A percentile compares a stretch with the other conserved stretches of the same genome.
Evolutionary conservation across 1,284 basidiomycete species (phyloP).

Genomic region (Ganoderma lucidum): DNA sequence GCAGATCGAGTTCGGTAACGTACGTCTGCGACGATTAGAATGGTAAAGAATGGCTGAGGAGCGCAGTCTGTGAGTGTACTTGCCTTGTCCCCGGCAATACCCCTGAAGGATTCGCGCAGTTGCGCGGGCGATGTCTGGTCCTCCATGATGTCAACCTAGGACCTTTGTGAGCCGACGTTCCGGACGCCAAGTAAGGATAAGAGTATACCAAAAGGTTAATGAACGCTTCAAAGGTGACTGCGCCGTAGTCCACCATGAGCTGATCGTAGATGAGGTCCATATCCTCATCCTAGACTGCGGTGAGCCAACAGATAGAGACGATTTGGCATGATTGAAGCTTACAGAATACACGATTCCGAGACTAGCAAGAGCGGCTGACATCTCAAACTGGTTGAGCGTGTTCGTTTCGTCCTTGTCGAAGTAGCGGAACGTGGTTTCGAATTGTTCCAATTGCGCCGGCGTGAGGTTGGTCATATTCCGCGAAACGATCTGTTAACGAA

Average conservation of each 20-base stretch:
- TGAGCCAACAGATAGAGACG: conserved; percentile 4
- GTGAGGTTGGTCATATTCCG: conserved; percentile 92
- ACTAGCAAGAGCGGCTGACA: conserved; percentile 93
- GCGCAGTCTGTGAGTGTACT: conserved; percentile 17
- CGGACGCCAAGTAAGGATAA: not conserved
- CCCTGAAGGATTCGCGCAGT: conserved; percentile 92
- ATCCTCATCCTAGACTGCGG: conserved; percentile 75
- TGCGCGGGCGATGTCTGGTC: conserved; percentile 95
- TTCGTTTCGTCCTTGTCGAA: conserved; percentile 96
- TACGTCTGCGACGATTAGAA: conserved; percentile 68
- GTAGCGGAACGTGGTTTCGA: conserved; percentile 97
- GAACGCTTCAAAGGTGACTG: conserved; percentile 94
- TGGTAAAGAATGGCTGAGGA: not conserved
- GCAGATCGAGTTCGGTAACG: conserved; percentile 93
- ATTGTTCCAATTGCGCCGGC: conserved; percentile 96
- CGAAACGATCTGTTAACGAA: conserved; percentile 74
- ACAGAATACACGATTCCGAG: conserved; percentile 93
- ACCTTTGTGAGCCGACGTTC: conserved; percentile 15
- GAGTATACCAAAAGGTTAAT: conserved; percentile 85
- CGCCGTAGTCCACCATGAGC: conserved; percentile 86
- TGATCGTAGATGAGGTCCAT: conserved; percentile 88
- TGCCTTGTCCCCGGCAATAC: conserved; percentile 91
- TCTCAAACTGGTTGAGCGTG: conserved; percentile 85
- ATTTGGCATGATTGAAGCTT: conserved; percentile 33
- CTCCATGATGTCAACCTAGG: conserved; percentile 92